These are phyloP conservation scores for Tilletia indica DNA, from an alignment of 1,284 basidiomycete genomes.

Conservation along the genomic window DNA sequence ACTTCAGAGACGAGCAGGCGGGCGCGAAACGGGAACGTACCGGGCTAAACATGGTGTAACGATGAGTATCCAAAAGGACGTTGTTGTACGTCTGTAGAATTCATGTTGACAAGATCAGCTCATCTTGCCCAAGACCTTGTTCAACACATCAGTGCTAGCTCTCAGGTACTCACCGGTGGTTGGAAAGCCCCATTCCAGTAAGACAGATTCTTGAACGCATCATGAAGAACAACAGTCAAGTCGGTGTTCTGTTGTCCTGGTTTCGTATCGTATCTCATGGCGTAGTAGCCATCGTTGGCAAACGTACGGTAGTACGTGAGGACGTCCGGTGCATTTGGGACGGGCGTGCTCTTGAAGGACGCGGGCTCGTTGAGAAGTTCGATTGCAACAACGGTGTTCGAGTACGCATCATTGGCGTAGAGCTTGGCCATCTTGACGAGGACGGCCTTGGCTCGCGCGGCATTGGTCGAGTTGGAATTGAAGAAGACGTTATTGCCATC, in stretches of 20 bases:
- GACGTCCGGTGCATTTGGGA: neutral
- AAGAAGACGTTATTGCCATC: constrained; percentile 70
- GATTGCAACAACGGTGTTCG: constrained; percentile 40
- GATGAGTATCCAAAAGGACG: constrained; percentile 70
- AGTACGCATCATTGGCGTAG: constrained; percentile 39
- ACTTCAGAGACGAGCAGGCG: neutral
- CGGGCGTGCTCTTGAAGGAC: neutral
- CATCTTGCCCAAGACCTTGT: neutral
- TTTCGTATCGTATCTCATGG: constrained; percentile 43
- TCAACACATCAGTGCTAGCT: neutral
- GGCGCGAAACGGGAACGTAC: neutral
- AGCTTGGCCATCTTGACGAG: constrained; percentile 61
- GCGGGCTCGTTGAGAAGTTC: constrained; percentile 50
- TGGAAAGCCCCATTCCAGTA: constrained; percentile 70
- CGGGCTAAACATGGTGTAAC: constrained; percentile 49
- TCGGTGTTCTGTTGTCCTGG: constrained; percentile 32
- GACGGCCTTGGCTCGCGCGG: constrained; percentile 69
- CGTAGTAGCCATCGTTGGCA: constrained; percentile 23
- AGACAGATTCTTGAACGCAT: constrained; percentile 76
- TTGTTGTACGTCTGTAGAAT: constrained; percentile 58
- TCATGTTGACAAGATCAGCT: neutral
- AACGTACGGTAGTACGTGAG: neutral
- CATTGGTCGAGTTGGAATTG: constrained; percentile 63
- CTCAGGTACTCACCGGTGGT: constrained; percentile 49
- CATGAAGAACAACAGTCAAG: constrained; percentile 66